Base-by-base conservation (phyloP, 176 grass and related monocot species). In the Paspalum notatum region DNA sequence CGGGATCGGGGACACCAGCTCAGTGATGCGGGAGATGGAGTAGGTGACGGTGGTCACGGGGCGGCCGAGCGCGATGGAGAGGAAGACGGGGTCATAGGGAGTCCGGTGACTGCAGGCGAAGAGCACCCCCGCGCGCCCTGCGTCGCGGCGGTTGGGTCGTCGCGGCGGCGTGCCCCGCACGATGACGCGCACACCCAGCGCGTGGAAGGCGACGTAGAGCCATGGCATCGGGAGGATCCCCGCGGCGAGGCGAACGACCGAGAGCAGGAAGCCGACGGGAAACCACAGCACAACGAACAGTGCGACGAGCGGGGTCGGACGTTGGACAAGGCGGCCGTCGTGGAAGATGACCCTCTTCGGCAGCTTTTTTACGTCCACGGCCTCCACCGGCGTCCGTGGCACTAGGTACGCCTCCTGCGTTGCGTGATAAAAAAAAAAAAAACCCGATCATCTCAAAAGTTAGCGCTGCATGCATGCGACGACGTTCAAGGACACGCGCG, bases 311-410 rank as follows among this genome's bases (percentile, higher is more conserved):
- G 86, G 65, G 6, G 81, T 91, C 9, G 78, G 91, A 1, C 77
- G 84, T 22, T 79, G 71, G 11, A 93, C 89, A 17, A 93, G 89
- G 40, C 91, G 86, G 4, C 91, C 88, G 18, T 97, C 93, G 66
- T 97, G 93, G 86, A 97, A 93, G 55, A 97, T 20, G 54, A 97
- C 25, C 65, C 86, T 88, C 75, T 80, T 93, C 4, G 27, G 88
- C 44, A 92, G 85, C 32, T 83, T 39, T 61, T 88, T 59, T 54
- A 56, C 73, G n/a, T 27, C 80, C 27, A 80, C 77, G 51, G 86
- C 80, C 8, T 75, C 62, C 67, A 76, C 85, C 24, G 21, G 70
- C 24, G 80, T 74, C 40, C 46, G 52, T 2, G 90, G 80, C 9
- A 88, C 85, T 0, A 85, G 55, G 68, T 84, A 74, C 8, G 72